Evolutionary conservation across 768 basidiomycete species (phyloP), one percentile per base, ranked within the genome.

Genomic region (Phlebiopsis flavidoalba): DNA sequence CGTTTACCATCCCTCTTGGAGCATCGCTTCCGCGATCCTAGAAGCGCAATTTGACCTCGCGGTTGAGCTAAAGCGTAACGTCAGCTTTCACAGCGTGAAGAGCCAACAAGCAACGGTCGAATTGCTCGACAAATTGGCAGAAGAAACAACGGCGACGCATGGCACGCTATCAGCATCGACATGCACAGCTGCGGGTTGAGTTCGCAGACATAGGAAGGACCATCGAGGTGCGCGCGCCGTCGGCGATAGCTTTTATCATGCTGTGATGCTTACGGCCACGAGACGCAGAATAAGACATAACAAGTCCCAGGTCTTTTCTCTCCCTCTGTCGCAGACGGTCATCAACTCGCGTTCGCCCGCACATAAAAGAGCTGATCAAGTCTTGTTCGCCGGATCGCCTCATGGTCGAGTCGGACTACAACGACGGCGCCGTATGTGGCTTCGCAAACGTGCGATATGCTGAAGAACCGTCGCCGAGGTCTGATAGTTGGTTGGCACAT

Each of bases 181-280:
- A 72, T 99, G 65, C 96, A 99, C 71, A 92, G 89, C 50, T 98
- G 93, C 68, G 91, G 93, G 0, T 74, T 95, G 64, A 93, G 89
- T 62, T 77, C 85, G 7, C 83, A 95, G 68, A 85, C 81, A 40
- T 91, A n/a, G 91, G 86, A 74, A 72, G 58, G 79, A 80, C n/a
- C 52, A 80, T 96, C 48, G 87, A 95, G 83, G 93, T 87, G 74
- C 56, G 81, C 69, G 49, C 45, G 50, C 53, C n/a, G 33, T 24
- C 58, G 57, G 57, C 62, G n/a, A 53, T 21, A 14, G 24, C 11
- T 12, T n/a, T 48, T 57, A 36, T 46, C 10, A 40, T 21, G 40
- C 12, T 43, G 40, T 43, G 40, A 46, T 37, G 49, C 52, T 64
- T 15, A 60, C 22, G n/a, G n/a, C 17, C 43, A 15, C 19, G 17